Base-by-base conservation (phyloP, 495 filamentous ascomycete species). In the Tuber magnatum region DNA sequence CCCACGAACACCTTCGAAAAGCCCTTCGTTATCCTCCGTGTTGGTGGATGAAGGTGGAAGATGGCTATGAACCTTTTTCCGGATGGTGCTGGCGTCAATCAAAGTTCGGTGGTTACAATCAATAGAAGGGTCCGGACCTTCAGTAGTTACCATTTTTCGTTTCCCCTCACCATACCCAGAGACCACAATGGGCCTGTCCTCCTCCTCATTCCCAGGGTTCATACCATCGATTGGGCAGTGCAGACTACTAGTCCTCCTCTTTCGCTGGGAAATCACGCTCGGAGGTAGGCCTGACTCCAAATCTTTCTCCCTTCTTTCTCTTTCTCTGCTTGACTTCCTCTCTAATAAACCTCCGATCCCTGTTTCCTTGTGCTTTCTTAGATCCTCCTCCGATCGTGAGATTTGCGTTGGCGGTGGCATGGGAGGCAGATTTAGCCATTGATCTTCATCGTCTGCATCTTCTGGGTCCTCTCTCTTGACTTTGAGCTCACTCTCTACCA, bases 201-300 rank as follows among this genome's bases (percentile, higher is more conserved):
- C 56, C 56, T 32, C 56, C 12, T 65, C 56, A 65, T 35, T 20
- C 56, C 5, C 28, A 35, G 10, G 28, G 28, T 8, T 35, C 28
- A 65, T 65, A 35, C 32, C 32, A 35, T 18, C 28, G 35, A 32
- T 0, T 20, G 56, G 28, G 16, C 56, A 77, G 32, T 79, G 77
- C 65, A 79, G 72, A 71, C 43, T 79, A 68, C 77, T 79, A n/a
- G 76, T 40, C 70, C 76, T 79, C 56, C 77, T 73, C n/a, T 75
- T 79, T 68, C 77, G 72, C 72, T 79, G 77, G 68, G 77, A 78
- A 65, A 73, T 71, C 38, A 79, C 72, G 41, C 72, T 79, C 38
- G 73, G 24, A 38, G 76, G 77, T 75, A 79, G 71, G n/a, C 40
- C 44, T 42, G 41, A 74, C 38, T 75, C 77, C 2, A 68, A 38